Percentiles rank a stretch among this genome's conserved stretches.
Conservation (phyloP, 805 yeast genomes). For the Lipomyces lipofer region DNA sequence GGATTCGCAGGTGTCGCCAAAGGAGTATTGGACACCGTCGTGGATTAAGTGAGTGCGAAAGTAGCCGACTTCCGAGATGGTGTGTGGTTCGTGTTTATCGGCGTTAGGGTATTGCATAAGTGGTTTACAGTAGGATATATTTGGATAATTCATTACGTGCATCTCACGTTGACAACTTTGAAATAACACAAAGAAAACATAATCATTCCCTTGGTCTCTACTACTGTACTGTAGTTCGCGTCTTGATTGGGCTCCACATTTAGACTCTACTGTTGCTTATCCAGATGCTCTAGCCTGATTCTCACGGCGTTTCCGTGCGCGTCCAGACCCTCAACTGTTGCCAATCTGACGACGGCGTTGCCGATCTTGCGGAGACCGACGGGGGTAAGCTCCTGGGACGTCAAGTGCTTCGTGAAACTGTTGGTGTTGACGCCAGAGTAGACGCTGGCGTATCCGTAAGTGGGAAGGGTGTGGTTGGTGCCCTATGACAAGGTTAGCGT, state of each 20-base stretch:
- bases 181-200: neutral
- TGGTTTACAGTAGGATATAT: slow-evolving; percentile 44
- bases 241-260: too few species aligned
- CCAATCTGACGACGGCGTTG: slow-evolving; percentile 93
- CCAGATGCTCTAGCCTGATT: slow-evolving; percentile 83
- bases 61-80: too few species aligned
- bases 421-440: slow-evolving; percentile 96
- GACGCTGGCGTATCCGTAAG: slow-evolving; percentile 97
- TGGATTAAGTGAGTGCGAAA: too few species aligned
- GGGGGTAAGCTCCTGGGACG: slow-evolving; percentile 86
- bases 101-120: slow-evolving; percentile 26
- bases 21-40: slow-evolving; percentile 43
- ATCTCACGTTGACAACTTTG: neutral
- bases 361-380: slow-evolving; percentile 88
- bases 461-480: slow-evolving; percentile 97
- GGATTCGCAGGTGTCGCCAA: slow-evolving; percentile 49
- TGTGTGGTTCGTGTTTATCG: too few species aligned
- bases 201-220: neutral
- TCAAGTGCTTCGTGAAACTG: slow-evolving; percentile 91
- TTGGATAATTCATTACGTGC: neutral
- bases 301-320: slow-evolving; percentile 97
- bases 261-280: slow-evolving; percentile 39
- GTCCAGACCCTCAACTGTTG: slow-evolving; percentile 94
- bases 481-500: slow-evolving; percentile 55
- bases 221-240: too few species aligned